Conservation (phyloP, 495 filamentous ascomycete genomes). For the Arthonia radiata region DNA sequence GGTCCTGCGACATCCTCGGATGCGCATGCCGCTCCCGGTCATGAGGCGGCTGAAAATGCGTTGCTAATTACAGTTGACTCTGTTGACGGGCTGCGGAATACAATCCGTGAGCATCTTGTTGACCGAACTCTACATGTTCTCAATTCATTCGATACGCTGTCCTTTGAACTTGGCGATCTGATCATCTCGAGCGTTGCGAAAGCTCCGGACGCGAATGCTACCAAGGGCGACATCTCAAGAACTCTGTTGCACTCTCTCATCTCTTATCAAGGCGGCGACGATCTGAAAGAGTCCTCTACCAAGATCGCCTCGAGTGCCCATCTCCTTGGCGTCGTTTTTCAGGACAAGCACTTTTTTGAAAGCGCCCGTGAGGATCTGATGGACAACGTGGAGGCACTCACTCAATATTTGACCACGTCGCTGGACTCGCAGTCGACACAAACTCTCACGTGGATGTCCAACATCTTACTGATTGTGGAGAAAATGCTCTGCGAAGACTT, state of each 20-base stretch:
- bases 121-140: slow-evolving; percentile 78
- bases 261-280: slow-evolving; percentile 53
- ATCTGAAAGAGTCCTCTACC: slow-evolving; percentile 41
- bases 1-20: too few species aligned
- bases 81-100: slow-evolving; percentile 50
- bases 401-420: slow-evolving; percentile 58
- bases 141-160: slow-evolving; percentile 63
- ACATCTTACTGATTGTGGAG: slow-evolving; percentile 73
- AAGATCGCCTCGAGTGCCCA: slow-evolving; percentile 88
- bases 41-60: too few species aligned
- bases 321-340: slow-evolving; percentile 67
- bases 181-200: slow-evolving; percentile 55
- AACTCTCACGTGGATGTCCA: slow-evolving; percentile 72
- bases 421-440: slow-evolving; percentile 42
- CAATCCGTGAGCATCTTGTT: slow-evolving; percentile 51
- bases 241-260: slow-evolving; percentile 70
- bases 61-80: slow-evolving; percentile 56
- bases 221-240: slow-evolving; percentile 51
- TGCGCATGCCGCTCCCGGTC: too few species aligned
- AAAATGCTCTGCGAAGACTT: slow-evolving; percentile 69
- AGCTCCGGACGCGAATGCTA: slow-evolving; percentile 32
- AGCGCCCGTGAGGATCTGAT: slow-evolving; percentile 51
- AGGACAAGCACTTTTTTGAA: slow-evolving; percentile 57
- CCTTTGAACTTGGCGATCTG: slow-evolving; percentile 74
- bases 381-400: slow-evolving; percentile 48